Conservation (phyloP, 345 rosid species). For the Eutrema heterophyllum region DNA sequence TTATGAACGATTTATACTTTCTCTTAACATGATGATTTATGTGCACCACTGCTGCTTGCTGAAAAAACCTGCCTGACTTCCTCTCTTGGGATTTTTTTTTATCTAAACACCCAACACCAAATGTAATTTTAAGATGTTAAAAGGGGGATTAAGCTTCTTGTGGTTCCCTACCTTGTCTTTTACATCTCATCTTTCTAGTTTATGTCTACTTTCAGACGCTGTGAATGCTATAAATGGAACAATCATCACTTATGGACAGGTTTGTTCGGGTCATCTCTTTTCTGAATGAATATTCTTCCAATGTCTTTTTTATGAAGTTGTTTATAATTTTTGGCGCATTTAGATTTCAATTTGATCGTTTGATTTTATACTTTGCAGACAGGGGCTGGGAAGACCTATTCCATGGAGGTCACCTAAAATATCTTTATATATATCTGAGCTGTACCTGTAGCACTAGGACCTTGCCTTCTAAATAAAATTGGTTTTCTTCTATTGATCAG, state of each 20-base stretch:
- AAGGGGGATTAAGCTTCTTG: neutral
- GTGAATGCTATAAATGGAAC: conserved; percentile 68
- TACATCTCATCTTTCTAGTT: conserved; percentile 3
- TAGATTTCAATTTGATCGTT: neutral
- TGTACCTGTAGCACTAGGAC: neutral
- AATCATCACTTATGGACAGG: conserved; percentile 90
- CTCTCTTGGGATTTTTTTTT: neutral
- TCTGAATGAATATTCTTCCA: neutral
- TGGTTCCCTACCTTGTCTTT: neutral
- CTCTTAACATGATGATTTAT: no score
- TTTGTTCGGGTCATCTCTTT: conserved; percentile 13
- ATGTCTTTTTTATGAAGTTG: neutral
- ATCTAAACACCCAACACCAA: neutral
- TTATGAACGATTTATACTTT: no score
- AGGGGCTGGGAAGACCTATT: conserved; percentile 89
- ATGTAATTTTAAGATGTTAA: neutral
- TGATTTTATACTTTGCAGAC: conserved; percentile 45
- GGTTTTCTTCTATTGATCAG: conserved; percentile 33
- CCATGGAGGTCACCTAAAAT: conserved; percentile 63
- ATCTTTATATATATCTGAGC: neutral
- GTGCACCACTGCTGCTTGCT: neutral
- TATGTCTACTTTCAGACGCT: conserved; percentile 42
- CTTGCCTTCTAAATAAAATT: neutral
- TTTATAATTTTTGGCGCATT: neutral
- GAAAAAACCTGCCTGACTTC: neutral